Base-by-base conservation (phyloP, 2,329 filamentous ascomycete genomes). In the Hypoxylon sp. region DNA sequence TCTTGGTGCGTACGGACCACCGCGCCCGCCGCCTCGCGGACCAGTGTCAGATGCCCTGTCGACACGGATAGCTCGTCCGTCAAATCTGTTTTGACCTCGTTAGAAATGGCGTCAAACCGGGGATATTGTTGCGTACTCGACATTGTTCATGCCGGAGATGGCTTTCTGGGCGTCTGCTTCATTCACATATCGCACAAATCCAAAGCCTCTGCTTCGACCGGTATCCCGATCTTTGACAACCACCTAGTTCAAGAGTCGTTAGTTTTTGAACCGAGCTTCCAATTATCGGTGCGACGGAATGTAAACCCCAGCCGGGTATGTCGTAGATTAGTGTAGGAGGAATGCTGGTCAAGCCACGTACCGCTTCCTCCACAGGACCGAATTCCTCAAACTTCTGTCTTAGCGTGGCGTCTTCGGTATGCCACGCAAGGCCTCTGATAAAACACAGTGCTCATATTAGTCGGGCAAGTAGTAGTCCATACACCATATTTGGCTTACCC, bases 201-300 rank as follows among this genome's bases (percentile, higher is more conserved):
- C 96, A 79, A 98, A 99, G 65, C 96, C 96, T 79, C 96, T 93
- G 85, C 94, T 97, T 79, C 95, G 93, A 74, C 93, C 92, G 76
- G 95, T 97, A 78, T 98, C 95, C 76, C 94, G 93, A 80, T 99
- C 95, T 84, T 97, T 98, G 75, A 98, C 94, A 72, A 99, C 95
- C 68, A 97, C 92, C 95, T 98, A 73, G 50, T 64, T 20, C 42
- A 61, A 51, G 22, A 60, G 48, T 64, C 33, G 65, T 72, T 59
- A 74, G 67, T 72, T 61, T n/a, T 65, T 16, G 3, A 20, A 20
- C 14, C 22, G 3, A 32, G n/a, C 2, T 51, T 5, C 11, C 20
- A 6, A 18, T n/a, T 45, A 9, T 30, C 8, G 24, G 16, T 2
- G n/a, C 20, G 4, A 18, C 30, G 24, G 22, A 11, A 11, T 38